Base-by-base conservation (phyloP, 2,329 filamentous ascomycete genomes). In the Aspergillus sergii region DNA sequence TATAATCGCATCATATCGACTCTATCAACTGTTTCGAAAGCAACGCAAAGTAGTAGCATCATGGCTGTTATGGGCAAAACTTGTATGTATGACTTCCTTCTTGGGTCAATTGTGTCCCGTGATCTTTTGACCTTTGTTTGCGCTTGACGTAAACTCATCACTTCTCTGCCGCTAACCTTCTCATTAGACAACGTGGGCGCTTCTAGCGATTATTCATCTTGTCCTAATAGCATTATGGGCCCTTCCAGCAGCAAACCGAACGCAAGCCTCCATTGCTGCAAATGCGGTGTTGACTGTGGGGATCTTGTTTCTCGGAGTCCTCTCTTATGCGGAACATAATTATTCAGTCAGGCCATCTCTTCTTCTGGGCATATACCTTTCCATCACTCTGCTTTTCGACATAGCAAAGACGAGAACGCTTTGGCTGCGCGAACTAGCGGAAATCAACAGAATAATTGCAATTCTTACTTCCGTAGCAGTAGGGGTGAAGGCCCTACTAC, bases 261-360 rank as follows among this genome's bases (percentile, higher is more conserved):
- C 78, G 7, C 70, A 66, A 19, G 69, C 74, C n/a, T 79, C 78
- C 0, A 66, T 80, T 43, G 71, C 75, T 23, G 68, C 75, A 16
- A 75, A 73, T 61, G 73, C 71, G 12, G 46, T 80, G 3, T 63
- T 71, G 39, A 68, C 74, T 10, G 64, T 70, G 41, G 76, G 73
- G 3, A 65, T 71, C 2, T 57, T 76, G 7, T 60, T 73, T 7
- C 71, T 84, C 14, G 68, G 71, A 51, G 58, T 78, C 14, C 72
- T 83, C 36, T 84, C 83, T 1, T 81, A 79, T 68, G 71, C 80
- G 32, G 82, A 85, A 66, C 84, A 85, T 66, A 68, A 73, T 21
- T 78, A 78, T 36, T 79, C 79, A 6, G 72, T 81, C 48, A 73
- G 76, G 21, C 83, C 84, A 2, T 85, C 83, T 0, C 76, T 80